Evolutionary conservation across 2,329 filamentous ascomycete species (phyloP).

Genomic region (Pezicula carpinea): DNA sequence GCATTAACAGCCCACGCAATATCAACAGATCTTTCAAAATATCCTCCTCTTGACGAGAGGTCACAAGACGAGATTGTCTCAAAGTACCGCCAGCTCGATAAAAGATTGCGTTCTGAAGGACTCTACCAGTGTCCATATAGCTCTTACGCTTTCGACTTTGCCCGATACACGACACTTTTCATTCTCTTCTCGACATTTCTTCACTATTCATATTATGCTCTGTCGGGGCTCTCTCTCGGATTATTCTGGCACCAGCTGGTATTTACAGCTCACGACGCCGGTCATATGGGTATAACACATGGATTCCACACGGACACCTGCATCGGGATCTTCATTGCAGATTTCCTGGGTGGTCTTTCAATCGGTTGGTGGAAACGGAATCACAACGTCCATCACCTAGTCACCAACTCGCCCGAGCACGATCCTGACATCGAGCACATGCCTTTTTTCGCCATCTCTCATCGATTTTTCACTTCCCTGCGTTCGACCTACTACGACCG

Average conservation of each 20-base stretch:
- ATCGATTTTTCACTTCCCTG: constrained; percentile 60
- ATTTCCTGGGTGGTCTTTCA: constrained; percentile 61
- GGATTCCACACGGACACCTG: constrained; percentile 54
- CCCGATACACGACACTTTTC: constrained; percentile 51
- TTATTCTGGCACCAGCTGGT: constrained; percentile 64
- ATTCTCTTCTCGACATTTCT: constrained; percentile 39
- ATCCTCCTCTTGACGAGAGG: constrained; percentile 48
- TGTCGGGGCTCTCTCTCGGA: constrained; percentile 55
- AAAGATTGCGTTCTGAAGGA: constrained; percentile 50
- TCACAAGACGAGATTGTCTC: constrained; percentile 50
- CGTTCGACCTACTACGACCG: constrained; percentile 59
- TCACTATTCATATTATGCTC: constrained; percentile 43
- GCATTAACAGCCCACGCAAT: too few species aligned
- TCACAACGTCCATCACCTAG: constrained; percentile 64
- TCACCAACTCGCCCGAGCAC: constrained; percentile 58
- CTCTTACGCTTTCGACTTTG: constrained; percentile 53
- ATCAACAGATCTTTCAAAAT: too few species aligned
- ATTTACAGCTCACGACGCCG: constrained; percentile 63
- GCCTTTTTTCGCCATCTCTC: constrained; percentile 63
- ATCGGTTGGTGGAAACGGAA: constrained; percentile 68
- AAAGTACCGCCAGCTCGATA: constrained; percentile 52
- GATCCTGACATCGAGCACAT: constrained; percentile 62
- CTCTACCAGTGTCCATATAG: constrained; percentile 54
- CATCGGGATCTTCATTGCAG: constrained; percentile 58
- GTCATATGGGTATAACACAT: constrained; percentile 57